These are phyloP conservation scores for Paramecium pentaurelia DNA, from an alignment of 73 alveolate genomes.

Conservation along the genomic window DNA sequence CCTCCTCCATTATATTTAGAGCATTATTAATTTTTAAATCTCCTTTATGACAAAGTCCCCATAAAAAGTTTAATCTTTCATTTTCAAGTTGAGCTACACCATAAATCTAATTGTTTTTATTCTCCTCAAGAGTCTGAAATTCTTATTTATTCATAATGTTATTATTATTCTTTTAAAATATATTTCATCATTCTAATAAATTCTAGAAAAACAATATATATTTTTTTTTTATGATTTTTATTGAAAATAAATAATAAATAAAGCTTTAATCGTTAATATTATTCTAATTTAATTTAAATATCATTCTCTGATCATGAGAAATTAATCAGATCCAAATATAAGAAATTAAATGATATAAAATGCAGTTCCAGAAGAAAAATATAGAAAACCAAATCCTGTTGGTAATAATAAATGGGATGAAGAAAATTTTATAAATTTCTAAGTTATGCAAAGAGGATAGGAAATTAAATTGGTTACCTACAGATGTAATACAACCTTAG, in stretches of 20 bases:
- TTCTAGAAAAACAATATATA: not conserved
- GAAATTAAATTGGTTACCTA: not conserved
- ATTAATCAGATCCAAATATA: not conserved
- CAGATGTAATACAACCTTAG: not conserved
- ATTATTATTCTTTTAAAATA: not conserved
- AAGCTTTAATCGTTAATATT: not conserved
- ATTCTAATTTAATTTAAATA: too few species aligned
- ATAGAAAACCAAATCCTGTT: not conserved
- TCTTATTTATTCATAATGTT: not conserved
- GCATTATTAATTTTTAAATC: not conserved
- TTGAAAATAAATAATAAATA: too few species aligned
- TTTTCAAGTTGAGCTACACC: not conserved
- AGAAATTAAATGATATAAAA: not conserved
- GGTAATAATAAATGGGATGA: not conserved
- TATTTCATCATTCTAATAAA: not conserved
- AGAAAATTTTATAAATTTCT: not conserved
- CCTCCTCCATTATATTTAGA: not conserved
- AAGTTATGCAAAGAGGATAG: not conserved
- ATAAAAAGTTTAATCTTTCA: not conserved
- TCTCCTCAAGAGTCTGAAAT: not conserved
- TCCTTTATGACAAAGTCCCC: not conserved
- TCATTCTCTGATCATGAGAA: not conserved
- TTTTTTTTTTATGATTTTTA: too few species aligned
- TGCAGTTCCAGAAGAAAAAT: slow-evolving; percentile 19
- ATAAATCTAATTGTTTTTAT: not conserved